Evolutionary conservation across 331 rosid genomes (phyloP).

Genomic region (Prunus yedoensis): DNA sequence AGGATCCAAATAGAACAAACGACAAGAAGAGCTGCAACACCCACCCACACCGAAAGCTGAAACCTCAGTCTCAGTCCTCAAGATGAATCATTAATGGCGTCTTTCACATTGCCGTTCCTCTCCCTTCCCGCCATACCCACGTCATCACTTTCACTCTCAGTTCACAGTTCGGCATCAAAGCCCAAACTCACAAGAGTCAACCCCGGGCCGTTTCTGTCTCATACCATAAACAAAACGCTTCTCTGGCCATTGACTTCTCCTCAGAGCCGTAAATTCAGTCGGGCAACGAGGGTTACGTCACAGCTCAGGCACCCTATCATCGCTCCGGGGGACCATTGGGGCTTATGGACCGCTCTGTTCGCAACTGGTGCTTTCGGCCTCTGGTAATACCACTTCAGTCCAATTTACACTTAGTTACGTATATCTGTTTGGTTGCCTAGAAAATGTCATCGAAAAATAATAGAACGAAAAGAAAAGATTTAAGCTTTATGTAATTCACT

Average conservation of each 20-base stretch:
- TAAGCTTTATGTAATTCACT: background rate
- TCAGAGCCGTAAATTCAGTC: background rate
- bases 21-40: background rate
- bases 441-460: background rate
- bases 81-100: constrained; percentile 23
- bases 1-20: background rate
- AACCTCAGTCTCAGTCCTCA: background rate
- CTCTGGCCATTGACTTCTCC: background rate
- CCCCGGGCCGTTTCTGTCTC: background rate
- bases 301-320: constrained; percentile 44
- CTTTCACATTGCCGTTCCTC: background rate
- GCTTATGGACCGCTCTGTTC: constrained; percentile 63
- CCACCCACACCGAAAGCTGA: background rate
- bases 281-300: constrained; percentile 28
- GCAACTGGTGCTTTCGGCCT: constrained; percentile 59
- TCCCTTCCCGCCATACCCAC: constrained; percentile 1
- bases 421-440: background rate
- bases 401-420: background rate
- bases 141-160: background rate
- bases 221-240: background rate
- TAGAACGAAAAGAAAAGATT: background rate
- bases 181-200: background rate
- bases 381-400: constrained; percentile 38
- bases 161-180: background rate
- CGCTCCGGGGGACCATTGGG: constrained; percentile 67